phyloP scores from a whole-genome alignment of 306 rosid species.

The Vicia sativa region DNA sequence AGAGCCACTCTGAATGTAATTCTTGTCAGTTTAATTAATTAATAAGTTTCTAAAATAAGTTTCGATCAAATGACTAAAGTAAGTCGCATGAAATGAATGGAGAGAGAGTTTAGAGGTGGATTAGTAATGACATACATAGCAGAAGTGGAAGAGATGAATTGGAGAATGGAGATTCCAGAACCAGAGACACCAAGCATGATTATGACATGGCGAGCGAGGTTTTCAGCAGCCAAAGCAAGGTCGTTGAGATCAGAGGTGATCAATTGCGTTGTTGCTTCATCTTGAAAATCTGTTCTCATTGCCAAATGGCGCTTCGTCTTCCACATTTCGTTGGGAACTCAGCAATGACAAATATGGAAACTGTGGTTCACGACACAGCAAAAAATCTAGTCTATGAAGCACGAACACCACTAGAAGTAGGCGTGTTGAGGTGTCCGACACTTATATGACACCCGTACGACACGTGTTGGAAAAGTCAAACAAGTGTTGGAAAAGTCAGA shows the following conservation, averaged over 20 bases:
- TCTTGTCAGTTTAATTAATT: neutral
- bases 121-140: conserved; percentile 55
- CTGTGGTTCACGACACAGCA: neutral
- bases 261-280: neutral
- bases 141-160: conserved; percentile 65
- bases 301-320: neutral
- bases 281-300: neutral
- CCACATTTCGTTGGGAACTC: neutral
- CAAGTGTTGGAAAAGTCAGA: too few species aligned
- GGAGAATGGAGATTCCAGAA: conserved; percentile 59
- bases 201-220: conserved; percentile 54
- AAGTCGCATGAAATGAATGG: too few species aligned
- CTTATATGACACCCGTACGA: too few species aligned
- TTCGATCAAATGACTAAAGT: conserved; percentile 21
- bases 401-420: too few species aligned
- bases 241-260: conserved; percentile 56
- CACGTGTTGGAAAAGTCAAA: too few species aligned
- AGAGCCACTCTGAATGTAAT: neutral
- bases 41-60: conserved; percentile 14
- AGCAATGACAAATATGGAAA: neutral
- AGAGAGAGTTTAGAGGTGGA: too few species aligned
- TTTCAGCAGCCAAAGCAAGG: conserved; percentile 47
- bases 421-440: too few species aligned
- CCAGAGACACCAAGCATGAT: conserved; percentile 56
- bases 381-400: neutral